These are phyloP conservation scores for Sarocladium kiliense DNA, from an alignment of 2,329 filamentous ascomycete genomes.

Conservation along the genomic window DNA sequence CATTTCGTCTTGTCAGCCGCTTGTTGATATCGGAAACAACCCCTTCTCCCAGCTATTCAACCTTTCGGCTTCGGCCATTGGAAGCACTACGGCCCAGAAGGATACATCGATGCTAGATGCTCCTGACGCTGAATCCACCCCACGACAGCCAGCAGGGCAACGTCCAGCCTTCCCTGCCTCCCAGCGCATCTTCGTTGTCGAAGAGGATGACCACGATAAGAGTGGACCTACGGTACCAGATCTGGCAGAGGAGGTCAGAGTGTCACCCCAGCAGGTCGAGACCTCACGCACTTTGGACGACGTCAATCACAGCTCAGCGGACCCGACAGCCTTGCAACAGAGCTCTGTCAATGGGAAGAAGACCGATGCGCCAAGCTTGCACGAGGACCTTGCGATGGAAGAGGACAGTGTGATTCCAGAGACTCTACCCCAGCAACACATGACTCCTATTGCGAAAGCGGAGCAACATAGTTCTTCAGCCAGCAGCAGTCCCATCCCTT, in stretches of 20 bases:
- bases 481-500: slow-evolving; percentile 27
- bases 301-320: not conserved
- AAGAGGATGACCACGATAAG: not conserved
- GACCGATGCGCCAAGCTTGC: not conserved
- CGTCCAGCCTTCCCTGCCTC: not conserved
- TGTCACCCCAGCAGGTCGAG: not conserved
- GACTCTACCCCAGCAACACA: slow-evolving; percentile 14
- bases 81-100: not conserved
- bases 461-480: slow-evolving; percentile 14
- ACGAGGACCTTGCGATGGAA: not conserved
- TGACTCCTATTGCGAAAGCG: slow-evolving; percentile 12
- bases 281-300: not conserved
- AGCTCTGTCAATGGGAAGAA: not conserved
- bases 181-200: not conserved
- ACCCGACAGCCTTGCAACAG: not conserved
- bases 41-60: slow-evolving; percentile 1
- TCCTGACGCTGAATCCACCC: not conserved
- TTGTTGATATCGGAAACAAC: not conserved
- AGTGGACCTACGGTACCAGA: slow-evolving; percentile 25
- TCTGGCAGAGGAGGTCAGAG: slow-evolving; percentile 24
- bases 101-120: not conserved
- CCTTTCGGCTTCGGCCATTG: not conserved
- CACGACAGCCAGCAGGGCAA: not conserved
- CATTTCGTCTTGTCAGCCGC: not conserved
- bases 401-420: slow-evolving; percentile 16